Evolutionary conservation across 2,329 filamentous ascomycete genomes (phyloP).

Genomic region (Periconia digitata): DNA sequence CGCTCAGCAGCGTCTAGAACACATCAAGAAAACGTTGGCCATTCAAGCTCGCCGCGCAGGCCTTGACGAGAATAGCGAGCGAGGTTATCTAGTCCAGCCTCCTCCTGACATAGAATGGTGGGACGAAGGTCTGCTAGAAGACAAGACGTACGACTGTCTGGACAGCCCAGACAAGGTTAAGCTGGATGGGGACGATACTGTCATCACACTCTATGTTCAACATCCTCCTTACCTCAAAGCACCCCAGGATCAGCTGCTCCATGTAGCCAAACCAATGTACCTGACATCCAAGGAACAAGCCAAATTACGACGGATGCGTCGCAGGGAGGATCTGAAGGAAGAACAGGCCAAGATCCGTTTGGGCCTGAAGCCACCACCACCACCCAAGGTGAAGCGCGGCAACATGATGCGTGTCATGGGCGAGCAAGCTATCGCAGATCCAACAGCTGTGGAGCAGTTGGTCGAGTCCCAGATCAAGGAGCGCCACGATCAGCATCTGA

Average conservation of each 20-base stretch:
- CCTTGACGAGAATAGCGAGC: slow-evolving; percentile 91
- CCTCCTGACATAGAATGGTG: slow-evolving; percentile 96
- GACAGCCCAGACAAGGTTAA: slow-evolving; percentile 68
- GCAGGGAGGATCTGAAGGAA: slow-evolving; percentile 93
- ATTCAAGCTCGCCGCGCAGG: slow-evolving; percentile 85
- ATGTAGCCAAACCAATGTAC: slow-evolving; percentile 84
- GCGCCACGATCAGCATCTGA: slow-evolving; percentile 75
- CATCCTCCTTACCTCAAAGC: slow-evolving; percentile 90
- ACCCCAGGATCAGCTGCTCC: slow-evolving; percentile 81
- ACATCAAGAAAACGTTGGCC: slow-evolving; percentile 92
- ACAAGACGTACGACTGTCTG: slow-evolving; percentile 72
- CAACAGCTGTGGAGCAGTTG: slow-evolving; percentile 91
- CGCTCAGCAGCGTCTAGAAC: slow-evolving; percentile 83
- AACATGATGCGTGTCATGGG: slow-evolving; percentile 98
- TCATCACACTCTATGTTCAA: slow-evolving; percentile 88
- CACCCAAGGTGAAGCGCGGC: slow-evolving; percentile 94
- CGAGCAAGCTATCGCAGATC: slow-evolving; percentile 90
- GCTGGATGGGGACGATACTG: slow-evolving; percentile 75
- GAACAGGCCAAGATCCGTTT: slow-evolving; percentile 94
- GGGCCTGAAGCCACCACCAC: slow-evolving; percentile 83
- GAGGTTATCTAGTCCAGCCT: slow-evolving; percentile 79
- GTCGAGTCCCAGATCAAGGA: slow-evolving; percentile 93
- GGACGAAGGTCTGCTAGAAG: slow-evolving; percentile 85
- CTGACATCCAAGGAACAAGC: slow-evolving; percentile 88
- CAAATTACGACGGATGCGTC: slow-evolving; percentile 83